Evolutionary conservation across 805 yeast genomes (phyloP), one percentile per base, ranked within the genome.

Genomic region (Yamadazyma insecticola): DNA sequence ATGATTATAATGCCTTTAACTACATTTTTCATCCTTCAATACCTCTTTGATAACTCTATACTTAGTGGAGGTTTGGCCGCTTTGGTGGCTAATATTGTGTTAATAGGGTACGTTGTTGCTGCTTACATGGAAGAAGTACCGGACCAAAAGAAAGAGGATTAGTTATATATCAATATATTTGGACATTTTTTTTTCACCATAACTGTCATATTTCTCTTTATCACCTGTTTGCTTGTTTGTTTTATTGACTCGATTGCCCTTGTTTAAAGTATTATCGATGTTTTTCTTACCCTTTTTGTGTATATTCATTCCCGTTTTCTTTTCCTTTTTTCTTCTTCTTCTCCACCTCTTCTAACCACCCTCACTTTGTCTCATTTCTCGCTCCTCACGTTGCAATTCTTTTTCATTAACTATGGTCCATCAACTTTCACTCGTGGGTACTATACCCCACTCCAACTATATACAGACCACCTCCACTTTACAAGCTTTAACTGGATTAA

Each of bases 61-160:
- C 60, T 80, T 9, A 78, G 87, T 30, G 94, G 94, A 24, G 92
- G 92, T 3, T 49, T 78, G n/a, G 86, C 89, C 22, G 92, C 92
- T 2, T 64, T 75, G 12, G 74, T 74, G 35, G 92, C 92, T 16
- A 84, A 84, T 48, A 57, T 78, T 5, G 92, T 84, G 13, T 60
- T 84, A 42, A 72, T 83, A 31, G 84, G 82, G 1, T 84, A 81
- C 48, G 76, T 84, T 20, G 65, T 80, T 12, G 82, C 73, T 37
- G 92, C 94, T 1, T 83, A 83, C 56, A 70, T 70, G 14, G 94
- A 84, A 50, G 81, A 80, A 30, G 54, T 71, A 7, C 41, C 58
- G 3, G 45, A 53, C 4, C 54, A 54, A 25, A 49, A 48, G 10
- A 60, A 70, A 39, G 64, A 66, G 39, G 59, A 39, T 16, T 28